A percentile compares a stretch with the other conserved stretches of the same genome.
Conservation (phyloP, 2,329 filamentous ascomycete species). For the Epichloe baconii region DNA sequence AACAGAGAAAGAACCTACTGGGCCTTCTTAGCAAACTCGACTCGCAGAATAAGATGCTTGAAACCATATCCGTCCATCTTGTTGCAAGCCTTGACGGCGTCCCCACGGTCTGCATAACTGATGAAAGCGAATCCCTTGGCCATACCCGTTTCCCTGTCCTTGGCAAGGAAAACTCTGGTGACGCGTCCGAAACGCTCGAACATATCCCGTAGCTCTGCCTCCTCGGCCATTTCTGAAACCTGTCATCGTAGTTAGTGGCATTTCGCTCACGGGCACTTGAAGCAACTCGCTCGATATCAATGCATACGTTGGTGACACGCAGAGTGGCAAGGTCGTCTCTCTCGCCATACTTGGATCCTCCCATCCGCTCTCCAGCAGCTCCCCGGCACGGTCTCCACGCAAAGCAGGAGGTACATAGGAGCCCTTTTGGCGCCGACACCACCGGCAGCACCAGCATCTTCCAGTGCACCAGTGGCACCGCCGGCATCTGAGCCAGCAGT, state of each 20-base stretch:
- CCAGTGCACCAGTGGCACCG: constrained; percentile 39
- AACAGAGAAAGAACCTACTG: constrained; percentile 18
- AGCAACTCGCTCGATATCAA: neutral
- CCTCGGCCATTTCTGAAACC: constrained; percentile 96
- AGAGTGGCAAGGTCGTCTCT: constrained; percentile 93
- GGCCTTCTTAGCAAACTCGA: constrained; percentile 77
- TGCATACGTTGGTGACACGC: constrained; percentile 88
- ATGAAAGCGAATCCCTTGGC: constrained; percentile 99
- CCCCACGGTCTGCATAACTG: constrained; percentile 79
- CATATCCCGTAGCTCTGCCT: constrained; percentile 89
- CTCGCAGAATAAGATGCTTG: constrained; percentile 73
- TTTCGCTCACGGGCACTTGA: constrained; percentile 10
- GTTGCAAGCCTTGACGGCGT: constrained; percentile 84
- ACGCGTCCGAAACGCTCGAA: constrained; percentile 96
- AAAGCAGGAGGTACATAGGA: constrained; percentile 93
- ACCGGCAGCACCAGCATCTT: constrained; percentile 31
- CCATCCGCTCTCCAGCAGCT: constrained; percentile 67
- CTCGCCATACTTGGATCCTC: constrained; percentile 70
- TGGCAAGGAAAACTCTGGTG: constrained; percentile 93
- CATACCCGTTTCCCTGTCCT: constrained; percentile 89
- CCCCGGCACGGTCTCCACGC: constrained; percentile 50
- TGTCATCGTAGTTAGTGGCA: constrained; percentile 24
- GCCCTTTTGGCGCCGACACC: constrained; percentile 53
- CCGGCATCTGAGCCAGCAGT: constrained; percentile 32
- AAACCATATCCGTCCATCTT: constrained; percentile 97